phyloP scores from a whole-genome alignment of 495 filamentous ascomycete genomes.

The Letharia lupina region DNA sequence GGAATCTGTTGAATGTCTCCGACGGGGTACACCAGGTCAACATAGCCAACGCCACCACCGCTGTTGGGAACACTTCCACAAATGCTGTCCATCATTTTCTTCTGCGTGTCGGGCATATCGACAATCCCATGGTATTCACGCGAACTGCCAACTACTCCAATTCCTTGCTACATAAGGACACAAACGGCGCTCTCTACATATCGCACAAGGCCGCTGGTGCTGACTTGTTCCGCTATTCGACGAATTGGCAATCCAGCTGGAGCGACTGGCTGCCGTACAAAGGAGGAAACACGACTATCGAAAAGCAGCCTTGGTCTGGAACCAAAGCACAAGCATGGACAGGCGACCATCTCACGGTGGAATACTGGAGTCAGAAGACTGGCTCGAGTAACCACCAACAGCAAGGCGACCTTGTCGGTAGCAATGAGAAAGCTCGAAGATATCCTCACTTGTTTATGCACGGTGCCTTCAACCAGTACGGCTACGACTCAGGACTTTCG shows the following conservation, averaged over 20 bases:
- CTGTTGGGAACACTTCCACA: constrained; percentile 31
- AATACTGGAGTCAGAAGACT: constrained; percentile 53
- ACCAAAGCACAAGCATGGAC: constrained; percentile 48
- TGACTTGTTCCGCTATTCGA: constrained; percentile 49
- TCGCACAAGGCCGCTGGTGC: constrained; percentile 52
- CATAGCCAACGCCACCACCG: constrained; percentile 37
- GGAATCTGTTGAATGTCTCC: constrained; percentile 38
- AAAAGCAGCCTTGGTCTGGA: constrained; percentile 41
- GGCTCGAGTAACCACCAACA: constrained; percentile 52
- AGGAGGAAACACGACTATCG: constrained; percentile 33
- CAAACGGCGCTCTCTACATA: constrained; percentile 33
- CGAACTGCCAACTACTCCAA: constrained; percentile 49
- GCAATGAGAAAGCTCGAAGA: constrained; percentile 33
- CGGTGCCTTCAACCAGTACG: constrained; percentile 55
- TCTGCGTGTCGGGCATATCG: constrained; percentile 36
- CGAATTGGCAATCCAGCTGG: constrained; percentile 47
- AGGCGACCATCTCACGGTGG: constrained; percentile 51
- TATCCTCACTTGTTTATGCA: constrained; percentile 54
- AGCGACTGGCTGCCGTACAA: constrained; percentile 47
- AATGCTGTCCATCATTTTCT: constrained; percentile 38
- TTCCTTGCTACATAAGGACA: constrained; percentile 36
- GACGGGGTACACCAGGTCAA: constrained; percentile 42
- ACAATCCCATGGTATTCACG: constrained; percentile 43
- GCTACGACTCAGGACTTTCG: constrained; percentile 50
- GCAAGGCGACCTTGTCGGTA: constrained; percentile 44